A percentile compares a stretch with the other conserved stretches of the same genome.
These are phyloP conservation scores for Trichoderma sp. DNA, from an alignment of 2,329 filamentous ascomycete genomes.

Conservation along the genomic window DNA sequence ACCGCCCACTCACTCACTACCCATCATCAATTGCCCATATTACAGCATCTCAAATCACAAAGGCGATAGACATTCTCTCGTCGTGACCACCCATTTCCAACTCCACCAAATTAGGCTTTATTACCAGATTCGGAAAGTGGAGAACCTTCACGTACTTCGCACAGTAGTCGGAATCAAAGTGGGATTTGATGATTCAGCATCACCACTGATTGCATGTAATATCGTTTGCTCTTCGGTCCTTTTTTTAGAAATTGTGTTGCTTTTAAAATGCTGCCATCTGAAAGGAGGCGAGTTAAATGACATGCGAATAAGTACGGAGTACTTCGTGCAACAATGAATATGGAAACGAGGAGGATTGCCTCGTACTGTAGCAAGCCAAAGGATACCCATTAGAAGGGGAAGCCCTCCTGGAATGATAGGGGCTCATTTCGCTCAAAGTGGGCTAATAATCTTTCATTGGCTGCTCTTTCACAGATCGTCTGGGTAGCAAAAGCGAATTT, in stretches of 20 bases:
- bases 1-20: no score
- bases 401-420: no score
- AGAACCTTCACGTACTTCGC: neutral
- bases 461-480: neutral
- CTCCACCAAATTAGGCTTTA: neutral
- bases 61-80: neutral
- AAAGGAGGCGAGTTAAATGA: neutral
- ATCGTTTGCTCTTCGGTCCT: neutral
- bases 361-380: neutral
- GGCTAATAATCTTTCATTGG: neutral
- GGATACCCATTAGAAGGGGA: no score
- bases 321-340: neutral
- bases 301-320: neutral
- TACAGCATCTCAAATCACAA: neutral
- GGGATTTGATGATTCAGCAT: neutral
- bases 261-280: neutral
- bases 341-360: neutral
- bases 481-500: neutral
- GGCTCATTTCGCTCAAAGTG: no score
- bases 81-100: no score
- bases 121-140: neutral
- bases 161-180: no score
- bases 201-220: neutral
- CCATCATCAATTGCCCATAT: neutral
- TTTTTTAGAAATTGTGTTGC: neutral